A percentile compares a stretch with the other conserved stretches of the same genome.
These are phyloP conservation scores for Candida vaughaniae DNA, from an alignment of 805 yeast genomes.

Conservation along the genomic window DNA sequence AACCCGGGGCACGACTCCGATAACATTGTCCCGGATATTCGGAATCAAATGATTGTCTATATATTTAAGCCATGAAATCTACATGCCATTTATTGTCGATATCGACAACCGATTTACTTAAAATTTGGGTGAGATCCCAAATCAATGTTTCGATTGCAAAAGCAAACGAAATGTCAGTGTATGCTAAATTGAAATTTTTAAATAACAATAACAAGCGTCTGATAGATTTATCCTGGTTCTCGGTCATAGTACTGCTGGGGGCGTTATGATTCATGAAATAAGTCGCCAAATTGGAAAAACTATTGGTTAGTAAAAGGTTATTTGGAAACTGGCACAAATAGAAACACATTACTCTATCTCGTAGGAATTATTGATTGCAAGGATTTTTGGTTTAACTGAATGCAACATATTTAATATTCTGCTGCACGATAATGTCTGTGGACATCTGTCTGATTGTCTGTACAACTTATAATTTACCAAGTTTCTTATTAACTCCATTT, in stretches of 20 bases:
- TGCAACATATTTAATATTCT: too few species aligned
- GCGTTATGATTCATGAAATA: too few species aligned
- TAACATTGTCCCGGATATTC: neutral
- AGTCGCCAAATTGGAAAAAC: neutral
- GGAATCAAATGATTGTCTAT: neutral
- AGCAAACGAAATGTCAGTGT: constrained; percentile 1
- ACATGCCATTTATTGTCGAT: too few species aligned
- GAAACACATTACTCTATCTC: too few species aligned
- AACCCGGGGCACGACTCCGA: neutral
- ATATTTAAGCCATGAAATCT: too few species aligned
- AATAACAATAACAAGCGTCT: constrained; percentile 7
- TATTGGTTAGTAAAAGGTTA: neutral
- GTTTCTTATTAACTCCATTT: too few species aligned
- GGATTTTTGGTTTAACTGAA: neutral
- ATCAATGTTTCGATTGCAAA: constrained; percentile 8
- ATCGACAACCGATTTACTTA: too few species aligned
- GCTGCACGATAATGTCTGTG: too few species aligned
- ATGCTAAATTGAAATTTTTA: constrained; percentile 4
- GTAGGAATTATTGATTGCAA: neutral
- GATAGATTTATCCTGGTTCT: constrained; percentile 1
- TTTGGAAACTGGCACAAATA: too few species aligned
- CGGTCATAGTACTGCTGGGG: neutral
- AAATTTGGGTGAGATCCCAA: constrained; percentile 4
- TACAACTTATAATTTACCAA: too few species aligned
- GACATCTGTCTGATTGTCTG: too few species aligned